Base-by-base conservation (phyloP, 2,329 filamentous ascomycete genomes). In the Alternaria tenuissima region DNA sequence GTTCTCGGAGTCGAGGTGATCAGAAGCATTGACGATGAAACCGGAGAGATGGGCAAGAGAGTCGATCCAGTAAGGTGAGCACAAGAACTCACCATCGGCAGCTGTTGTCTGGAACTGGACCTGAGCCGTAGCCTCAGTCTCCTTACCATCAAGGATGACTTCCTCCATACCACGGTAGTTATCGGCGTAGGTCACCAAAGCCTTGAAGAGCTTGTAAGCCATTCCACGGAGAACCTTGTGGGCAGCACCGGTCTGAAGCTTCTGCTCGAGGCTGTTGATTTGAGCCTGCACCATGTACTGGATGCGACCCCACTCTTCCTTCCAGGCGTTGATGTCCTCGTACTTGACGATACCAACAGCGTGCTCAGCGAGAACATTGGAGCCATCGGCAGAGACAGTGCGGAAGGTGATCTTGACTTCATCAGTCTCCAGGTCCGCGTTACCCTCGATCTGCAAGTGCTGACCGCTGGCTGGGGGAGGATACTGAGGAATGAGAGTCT, bases 191-290 rank as follows among this genome's bases (percentile, higher is more conserved):
- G 83, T 83, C 38, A 87, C 86, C 32, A 87, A 79, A 54, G 84
- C 81, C 70, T 84, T 84, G 80, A 87, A 87, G 52, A 90, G 84
- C 80, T 93, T 94, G 84, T 95, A 95, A 14, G 90, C 89, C 81
- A 93, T 87, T 34, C 90, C 90, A 26, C 90, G 88, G 51, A 90
- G 86, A 63, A 93, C 86, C 79, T 91, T 90, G 75, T 91, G 90
- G 28, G 90, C 89, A 57, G 86, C 85, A 39, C 90, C 90, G 34
- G 82, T 84, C 68, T 86, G 80, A 56, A 90, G 89, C 60, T 87
- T 89, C 63, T 86, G 84, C 69, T 88, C 86, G 73, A 94, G 87
- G 36, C 93, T 82, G 73, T 93, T 82, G 57, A 85, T 81, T 72
- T 84, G 83, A 49, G 79, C 80, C 73, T 84, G 82, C 52, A 84